A percentile compares a stretch with the other conserved stretches of the same genome.
Conservation (phyloP, 1,284 basidiomycete species). For the Ganoderma lucidum region DNA sequence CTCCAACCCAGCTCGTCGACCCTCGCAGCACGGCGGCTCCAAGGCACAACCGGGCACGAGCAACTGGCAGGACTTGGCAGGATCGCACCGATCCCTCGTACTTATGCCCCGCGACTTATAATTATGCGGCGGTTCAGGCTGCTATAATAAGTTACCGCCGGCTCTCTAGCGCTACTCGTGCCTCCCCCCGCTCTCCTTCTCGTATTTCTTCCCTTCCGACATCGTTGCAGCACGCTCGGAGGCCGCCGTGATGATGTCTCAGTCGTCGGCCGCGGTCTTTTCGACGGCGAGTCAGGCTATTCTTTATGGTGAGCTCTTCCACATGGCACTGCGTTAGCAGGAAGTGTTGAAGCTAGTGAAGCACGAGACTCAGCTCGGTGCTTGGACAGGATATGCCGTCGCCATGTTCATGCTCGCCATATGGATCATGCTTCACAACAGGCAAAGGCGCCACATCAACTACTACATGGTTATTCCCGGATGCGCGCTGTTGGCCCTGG, state of each 20-base stretch:
- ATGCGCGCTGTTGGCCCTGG: too few relatives aligned
- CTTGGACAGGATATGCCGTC: conserved; percentile 35
- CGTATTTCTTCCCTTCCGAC: background rate
- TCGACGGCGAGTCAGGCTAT: conserved; percentile 38
- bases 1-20: too few relatives aligned
- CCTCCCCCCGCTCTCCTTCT: conserved; percentile 1
- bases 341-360: too few relatives aligned
- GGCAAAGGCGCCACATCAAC: too few relatives aligned
- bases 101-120: conserved; percentile 15
- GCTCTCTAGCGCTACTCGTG: background rate
- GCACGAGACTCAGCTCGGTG: too few relatives aligned
- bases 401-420: conserved; percentile 40
- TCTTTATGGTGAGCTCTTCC: conserved; percentile 36
- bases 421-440: conserved; percentile 34
- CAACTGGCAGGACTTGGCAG: background rate
- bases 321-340: too few relatives aligned
- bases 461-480: too few relatives aligned
- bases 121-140: background rate
- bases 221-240: background rate
- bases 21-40: too few relatives aligned
- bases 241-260: conserved; percentile 18
- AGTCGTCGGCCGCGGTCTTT: conserved; percentile 32
- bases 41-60: background rate
- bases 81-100: background rate
- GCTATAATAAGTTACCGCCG: conserved; percentile 11